Conservation (phyloP, 139 green algal species). For the Chlamydomonas asymmetrica region DNA sequence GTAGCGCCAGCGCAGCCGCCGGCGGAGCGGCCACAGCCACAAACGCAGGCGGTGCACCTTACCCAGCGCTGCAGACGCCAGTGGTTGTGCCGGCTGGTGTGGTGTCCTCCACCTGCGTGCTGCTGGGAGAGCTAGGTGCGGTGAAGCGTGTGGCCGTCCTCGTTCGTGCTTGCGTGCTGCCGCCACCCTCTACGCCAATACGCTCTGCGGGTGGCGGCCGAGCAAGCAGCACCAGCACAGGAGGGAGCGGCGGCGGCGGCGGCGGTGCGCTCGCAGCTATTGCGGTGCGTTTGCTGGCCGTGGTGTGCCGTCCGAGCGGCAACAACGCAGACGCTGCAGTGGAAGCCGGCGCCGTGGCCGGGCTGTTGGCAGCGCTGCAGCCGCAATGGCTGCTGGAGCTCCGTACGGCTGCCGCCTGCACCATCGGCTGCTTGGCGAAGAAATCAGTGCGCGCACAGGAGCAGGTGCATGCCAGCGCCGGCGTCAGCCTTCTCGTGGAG, state of each 20-base stretch:
- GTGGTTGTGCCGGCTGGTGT: no score
- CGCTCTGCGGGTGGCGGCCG: no score
- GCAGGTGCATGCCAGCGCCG: neutral
- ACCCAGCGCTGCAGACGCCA: no score
- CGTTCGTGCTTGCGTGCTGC: no score
- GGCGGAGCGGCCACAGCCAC: no score
- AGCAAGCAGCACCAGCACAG: neutral
- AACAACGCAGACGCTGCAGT: conserved; percentile 8
- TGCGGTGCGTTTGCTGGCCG: conserved; percentile 9
- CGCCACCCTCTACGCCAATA: no score
- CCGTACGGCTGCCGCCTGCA: neutral
- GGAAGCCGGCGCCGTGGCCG: neutral
- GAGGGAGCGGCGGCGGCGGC: neutral
- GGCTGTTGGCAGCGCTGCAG: conserved; percentile 7
- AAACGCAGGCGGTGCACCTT: no score
- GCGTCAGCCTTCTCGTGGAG: conserved; percentile 10
- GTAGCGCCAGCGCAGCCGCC: no score
- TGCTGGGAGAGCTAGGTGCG: no score
- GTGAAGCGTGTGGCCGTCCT: no score
- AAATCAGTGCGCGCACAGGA: neutral
- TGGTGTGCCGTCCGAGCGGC: conserved; percentile 14
- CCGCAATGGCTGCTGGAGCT: neutral
- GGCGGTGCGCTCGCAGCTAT: conserved; percentile 6
- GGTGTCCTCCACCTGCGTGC: no score
- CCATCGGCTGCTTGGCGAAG: neutral